Conservation (phyloP, 2,329 filamentous ascomycete genomes). For the Fusarium hainanense region DNA sequence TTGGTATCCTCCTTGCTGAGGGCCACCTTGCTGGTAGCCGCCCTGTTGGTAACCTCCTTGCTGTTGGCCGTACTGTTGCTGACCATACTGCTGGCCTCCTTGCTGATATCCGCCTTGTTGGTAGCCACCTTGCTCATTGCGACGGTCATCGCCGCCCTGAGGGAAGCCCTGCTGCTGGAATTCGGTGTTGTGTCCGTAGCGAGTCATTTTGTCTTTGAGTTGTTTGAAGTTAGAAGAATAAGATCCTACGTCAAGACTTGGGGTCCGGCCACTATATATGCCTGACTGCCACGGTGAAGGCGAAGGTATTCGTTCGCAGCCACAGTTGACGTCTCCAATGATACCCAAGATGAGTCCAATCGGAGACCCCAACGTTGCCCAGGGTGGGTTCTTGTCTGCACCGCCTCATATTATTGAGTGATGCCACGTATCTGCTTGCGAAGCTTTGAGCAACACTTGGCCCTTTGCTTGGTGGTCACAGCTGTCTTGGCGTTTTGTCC, state of each 20-base stretch:
- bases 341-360: conserved; percentile 11
- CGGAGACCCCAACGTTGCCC: not conserved
- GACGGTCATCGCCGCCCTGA: conserved; percentile 13
- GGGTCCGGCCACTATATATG: conserved; percentile 13
- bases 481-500: conserved; percentile 19
- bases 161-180: conserved; percentile 15
- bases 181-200: conserved; percentile 25
- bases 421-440: conserved; percentile 29
- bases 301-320: conserved; percentile 2
- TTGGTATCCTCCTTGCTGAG: conserved; percentile 10
- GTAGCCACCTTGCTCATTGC: conserved; percentile 16
- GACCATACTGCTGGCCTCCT: not conserved
- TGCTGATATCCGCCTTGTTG: conserved; percentile 16
- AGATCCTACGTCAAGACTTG: not conserved
- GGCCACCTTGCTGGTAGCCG: not conserved
- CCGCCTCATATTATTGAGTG: conserved; percentile 20
- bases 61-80: conserved; percentile 13
- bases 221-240: not conserved
- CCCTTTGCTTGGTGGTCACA: not conserved
- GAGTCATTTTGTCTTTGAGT: conserved; percentile 8
- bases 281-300: conserved; percentile 1
- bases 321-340: conserved; percentile 17
- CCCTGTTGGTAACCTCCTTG: not conserved
- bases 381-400: conserved; percentile 17
- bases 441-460: conserved; percentile 9